Percentiles rank a stretch among this genome's conserved stretches.
Evolutionary conservation across 306 rosid genomes (phyloP).

Genomic region (Dryas alaskensis): DNA sequence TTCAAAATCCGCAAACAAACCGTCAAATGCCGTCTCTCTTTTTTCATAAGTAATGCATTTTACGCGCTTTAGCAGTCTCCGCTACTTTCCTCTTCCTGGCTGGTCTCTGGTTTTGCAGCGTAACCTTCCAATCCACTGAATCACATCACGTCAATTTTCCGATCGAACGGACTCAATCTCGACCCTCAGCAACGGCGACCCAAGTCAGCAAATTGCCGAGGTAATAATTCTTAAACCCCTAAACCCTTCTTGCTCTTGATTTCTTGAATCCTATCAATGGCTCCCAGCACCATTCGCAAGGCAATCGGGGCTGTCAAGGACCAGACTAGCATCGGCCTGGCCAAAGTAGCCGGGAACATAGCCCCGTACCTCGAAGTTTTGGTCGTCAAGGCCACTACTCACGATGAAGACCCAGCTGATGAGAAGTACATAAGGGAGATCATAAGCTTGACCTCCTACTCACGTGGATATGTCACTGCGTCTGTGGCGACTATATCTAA

Average conservation of each 20-base stretch:
- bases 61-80: no score
- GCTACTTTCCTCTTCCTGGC: no score
- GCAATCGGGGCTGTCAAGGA: conserved; percentile 90
- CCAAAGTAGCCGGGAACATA: conserved; percentile 75
- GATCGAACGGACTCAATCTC: conserved; percentile 8
- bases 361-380: conserved; percentile 83
- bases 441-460: conserved; percentile 47
- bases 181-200: conserved; percentile 1
- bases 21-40: no score
- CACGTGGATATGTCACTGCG: conserved; percentile 58
- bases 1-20: no score
- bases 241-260: not conserved
- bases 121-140: not conserved
- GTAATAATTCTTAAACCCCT: not conserved
- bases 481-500: conserved; percentile 51
- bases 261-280: conserved; percentile 34
- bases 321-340: conserved; percentile 85
- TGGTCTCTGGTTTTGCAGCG: not conserved
- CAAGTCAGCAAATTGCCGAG: conserved; percentile 20
- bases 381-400: conserved; percentile 74
- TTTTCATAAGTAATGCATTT: no score
- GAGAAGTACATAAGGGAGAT: conserved; percentile 67
- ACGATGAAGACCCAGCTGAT: conserved; percentile 75
- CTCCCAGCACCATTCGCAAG: conserved; percentile 76
- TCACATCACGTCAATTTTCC: not conserved